Base-by-base conservation (phyloP, 2,329 filamentous ascomycete species). In the Penicillium fuscoglaucum region DNA sequence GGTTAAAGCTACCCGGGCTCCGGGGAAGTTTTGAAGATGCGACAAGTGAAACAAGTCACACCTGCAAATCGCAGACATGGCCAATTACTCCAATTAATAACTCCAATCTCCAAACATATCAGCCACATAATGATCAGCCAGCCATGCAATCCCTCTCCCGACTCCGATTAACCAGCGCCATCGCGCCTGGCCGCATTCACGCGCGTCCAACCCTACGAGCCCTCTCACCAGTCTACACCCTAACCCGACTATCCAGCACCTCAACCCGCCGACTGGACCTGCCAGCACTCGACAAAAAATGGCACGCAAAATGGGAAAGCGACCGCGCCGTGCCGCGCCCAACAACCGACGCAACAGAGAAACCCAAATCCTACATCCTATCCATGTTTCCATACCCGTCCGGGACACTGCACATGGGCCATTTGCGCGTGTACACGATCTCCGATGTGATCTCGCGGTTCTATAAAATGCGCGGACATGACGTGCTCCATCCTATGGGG, bases 381-480 rank as follows among this genome's bases (percentile, higher is more conserved):
- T 88, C 92, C 64, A 96, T 96, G 92, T 96, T 96, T 71, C 92
- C 92, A 0, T 96, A 96, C 72, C 92, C 92, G 1, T 96, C 92
- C 0, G 92, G 92, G 31, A 87, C 87, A 31, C 82, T 96, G 29
- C 92, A 96, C 73, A 86, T 96, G 60, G 92, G 92, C 15, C 92
- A 96, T 73, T 79, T 96, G 40, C 87, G 92, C 47, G 91, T 96
- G 50, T 96, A 96, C 78, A 91, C 91, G 39, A 95, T 96, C 63
- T 91, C 91, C 60, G 92, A 96, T 78, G 89, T 93, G 10, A 78
- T 96, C 52, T 87, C 91, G 15, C 84, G 92, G 54, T 96, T 88
- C 70, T 85, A 87, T 67, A 83, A 83, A 28, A 86, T 96, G 77
- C 86, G 87, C 65, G 91, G 91, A 17, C 82, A 86, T 65, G 78